Base-by-base conservation (phyloP, 805 yeast species). In the Candida endomychidarum region DNA sequence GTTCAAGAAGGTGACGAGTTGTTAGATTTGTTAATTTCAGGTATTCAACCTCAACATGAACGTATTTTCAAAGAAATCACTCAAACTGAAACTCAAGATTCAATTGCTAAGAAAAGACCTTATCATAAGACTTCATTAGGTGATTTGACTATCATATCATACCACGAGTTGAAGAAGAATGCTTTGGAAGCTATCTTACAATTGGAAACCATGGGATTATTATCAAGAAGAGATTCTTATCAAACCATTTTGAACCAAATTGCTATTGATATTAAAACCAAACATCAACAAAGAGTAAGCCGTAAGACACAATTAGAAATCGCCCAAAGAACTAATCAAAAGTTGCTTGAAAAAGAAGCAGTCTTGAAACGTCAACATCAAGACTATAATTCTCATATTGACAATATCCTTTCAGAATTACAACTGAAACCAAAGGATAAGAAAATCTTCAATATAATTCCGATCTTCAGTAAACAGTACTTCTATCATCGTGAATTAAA, bases 241-340 rank as follows among this genome's bases (percentile, higher is more conserved):
- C 98, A 93, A 56, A 80, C 77, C 16, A 56, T 93, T 10, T 62
- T 93, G 43, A 88, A 89, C 53, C 87, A 86, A 47, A 82, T 93
- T 46, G 95, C 96, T 0, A 63, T 74, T 39, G 97, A 91, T 47
- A 87, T 93, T 47, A 56, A 60, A 37, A 71, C 74, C 5, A 68
- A 73, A 49, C 72, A 68, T 46, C 55, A 63, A 8, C 77, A 71
- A 46, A 59, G 78, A 45, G 55, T 58, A 25, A 57, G 61, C 26
- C 53, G 79, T 8, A 64, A 65, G 17, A 54, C 61, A 12, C 77
- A 75, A 45, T 52, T 72, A 24, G 58, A 53, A 10, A 59, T 70
- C 8, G 72, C 77, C 8, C 46, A 60, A 19, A 67, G 63, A 9
- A 71, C 80, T 0, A 53, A 69, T 33, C 53, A 61, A 6, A 76